phyloP scores from a whole-genome alignment of 441 rosid species.

The Pelargonium citronellum region DNA sequence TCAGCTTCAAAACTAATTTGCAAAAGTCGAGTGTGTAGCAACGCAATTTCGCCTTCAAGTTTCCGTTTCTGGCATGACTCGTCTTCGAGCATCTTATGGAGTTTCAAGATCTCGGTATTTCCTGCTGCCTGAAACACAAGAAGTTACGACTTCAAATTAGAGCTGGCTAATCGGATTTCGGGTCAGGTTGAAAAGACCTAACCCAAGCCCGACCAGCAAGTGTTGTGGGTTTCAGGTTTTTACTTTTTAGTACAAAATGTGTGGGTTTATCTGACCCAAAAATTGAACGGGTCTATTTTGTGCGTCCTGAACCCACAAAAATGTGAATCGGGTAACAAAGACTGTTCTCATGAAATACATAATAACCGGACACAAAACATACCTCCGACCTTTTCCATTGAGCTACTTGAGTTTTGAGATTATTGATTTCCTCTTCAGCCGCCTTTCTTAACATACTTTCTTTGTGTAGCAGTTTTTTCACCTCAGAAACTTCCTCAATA shows the following conservation, averaged over 20 bases:
- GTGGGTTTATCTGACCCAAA: too few relatives aligned
- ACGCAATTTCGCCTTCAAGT: constrained; percentile 71
- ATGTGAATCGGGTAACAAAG: background rate
- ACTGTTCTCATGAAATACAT: constrained; percentile 9
- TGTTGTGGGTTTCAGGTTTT: too few relatives aligned
- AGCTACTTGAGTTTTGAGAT: constrained; percentile 53
- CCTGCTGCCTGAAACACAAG: constrained; percentile 43
- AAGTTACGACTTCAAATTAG: too few relatives aligned
- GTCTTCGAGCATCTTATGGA: constrained; percentile 76
- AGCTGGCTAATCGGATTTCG: too few relatives aligned
- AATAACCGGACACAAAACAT: constrained; percentile 17
- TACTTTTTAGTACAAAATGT: too few relatives aligned
- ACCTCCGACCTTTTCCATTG: constrained; percentile 70
- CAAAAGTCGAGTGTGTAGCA: constrained; percentile 64
- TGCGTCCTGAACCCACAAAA: too few relatives aligned
- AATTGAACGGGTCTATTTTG: too few relatives aligned
- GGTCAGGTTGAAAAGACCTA: too few relatives aligned
- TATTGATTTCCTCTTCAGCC: constrained; percentile 74
- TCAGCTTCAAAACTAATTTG: constrained; percentile 85
- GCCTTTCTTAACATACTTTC: constrained; percentile 62
- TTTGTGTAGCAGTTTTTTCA: constrained; percentile 61
- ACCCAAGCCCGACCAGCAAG: too few relatives aligned
- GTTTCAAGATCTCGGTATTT: constrained; percentile 73
- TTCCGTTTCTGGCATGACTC: constrained; percentile 64
- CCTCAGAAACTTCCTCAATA: constrained; percentile 56